These are phyloP conservation scores for Phytopythium delawarense DNA, from an alignment of 352 stramenopile species.

Conservation along the genomic window DNA sequence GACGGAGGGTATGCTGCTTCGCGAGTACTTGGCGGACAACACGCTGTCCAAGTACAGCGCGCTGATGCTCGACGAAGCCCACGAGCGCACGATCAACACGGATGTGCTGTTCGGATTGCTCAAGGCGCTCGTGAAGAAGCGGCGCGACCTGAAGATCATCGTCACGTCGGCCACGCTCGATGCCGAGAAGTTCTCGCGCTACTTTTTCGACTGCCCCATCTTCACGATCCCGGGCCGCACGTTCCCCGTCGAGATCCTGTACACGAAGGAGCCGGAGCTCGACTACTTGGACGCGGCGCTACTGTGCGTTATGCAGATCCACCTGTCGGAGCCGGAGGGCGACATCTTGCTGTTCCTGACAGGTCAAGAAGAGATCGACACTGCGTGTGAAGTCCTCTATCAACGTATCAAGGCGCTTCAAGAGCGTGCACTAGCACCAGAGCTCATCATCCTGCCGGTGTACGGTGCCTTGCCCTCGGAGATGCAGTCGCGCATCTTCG, in stretches of 20 bases:
- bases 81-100: constrained; percentile 98
- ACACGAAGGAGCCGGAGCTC: constrained; percentile 97
- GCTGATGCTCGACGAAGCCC: constrained; percentile 98
- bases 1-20: constrained; percentile 99
- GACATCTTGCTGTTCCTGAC: constrained; percentile 99
- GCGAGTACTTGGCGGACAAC: constrained; percentile 97
- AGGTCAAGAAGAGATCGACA: constrained; percentile 99
- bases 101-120: constrained; percentile 98
- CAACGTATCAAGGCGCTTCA: constrained; percentile 97
- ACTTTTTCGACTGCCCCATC: constrained; percentile 98
- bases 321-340: constrained; percentile 96
- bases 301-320: constrained; percentile 99
- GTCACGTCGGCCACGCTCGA: constrained; percentile 95
- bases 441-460: constrained; percentile 98
- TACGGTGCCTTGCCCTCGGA: constrained; percentile 98
- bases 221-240: constrained; percentile 98
- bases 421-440: constrained; percentile 90
- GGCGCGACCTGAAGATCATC: constrained; percentile 89
- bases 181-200: constrained; percentile 97
- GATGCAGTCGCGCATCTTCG: constrained; percentile 99
- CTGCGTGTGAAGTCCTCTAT: constrained; percentile 96
- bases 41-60: constrained; percentile 93
- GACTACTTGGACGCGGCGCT: constrained; percentile 98
- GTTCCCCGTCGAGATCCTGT: constrained; percentile 98
- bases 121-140: constrained; percentile 82